Base-by-base conservation (phyloP, 805 yeast species). In the Candida loeiensis region DNA sequence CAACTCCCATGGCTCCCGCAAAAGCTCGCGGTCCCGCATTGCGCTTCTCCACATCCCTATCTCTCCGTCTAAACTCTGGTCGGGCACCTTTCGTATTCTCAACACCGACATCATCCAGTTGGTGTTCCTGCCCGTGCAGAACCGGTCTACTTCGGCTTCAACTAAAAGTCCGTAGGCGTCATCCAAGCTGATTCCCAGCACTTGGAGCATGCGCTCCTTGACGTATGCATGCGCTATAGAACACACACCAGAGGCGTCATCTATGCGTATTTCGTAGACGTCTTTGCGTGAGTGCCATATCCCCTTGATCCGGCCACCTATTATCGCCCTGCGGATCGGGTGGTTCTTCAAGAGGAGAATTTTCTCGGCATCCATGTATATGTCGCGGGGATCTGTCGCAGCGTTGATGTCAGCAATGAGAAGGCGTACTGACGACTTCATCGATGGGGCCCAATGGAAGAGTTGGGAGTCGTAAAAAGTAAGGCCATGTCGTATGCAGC, bases 381-480 rank as follows among this genome's bases (percentile, higher is more conserved):
- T 34, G n/a, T 11, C 29, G 21, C 19, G 36, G 4, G 40, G 33
- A 14, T 48, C 39, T 34, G 41, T 25, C 16, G 45, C 38, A 9
- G 17, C 5, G 18, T 46, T 47, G 34, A 67, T 55, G 45, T 69
- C 74, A 4, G 45, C 21, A 7, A 66, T 59, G 13, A 62, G 47
- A 9, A 68, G 31, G 1, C 69, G 62, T 2, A 53, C 49, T 2
- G 41, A 30, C 5, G 35, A 37, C 7, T 45, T 46, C 37, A 39
- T 45, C 5, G 61, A 56, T 1, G 61, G 63, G 7, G 69, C 54
- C 35, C 52, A 17, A 40, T 61, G 66, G 42, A 69, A 65, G 18
- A 66, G 40, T 27, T 58, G 61, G 5, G 69, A 68, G 6, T 54
- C 59, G 42, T 66, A 69, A 45, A 43, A 68, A 6, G 39, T 27